Base-by-base conservation (phyloP, 1,284 basidiomycete genomes). In the Termitomyces sp. region DNA sequence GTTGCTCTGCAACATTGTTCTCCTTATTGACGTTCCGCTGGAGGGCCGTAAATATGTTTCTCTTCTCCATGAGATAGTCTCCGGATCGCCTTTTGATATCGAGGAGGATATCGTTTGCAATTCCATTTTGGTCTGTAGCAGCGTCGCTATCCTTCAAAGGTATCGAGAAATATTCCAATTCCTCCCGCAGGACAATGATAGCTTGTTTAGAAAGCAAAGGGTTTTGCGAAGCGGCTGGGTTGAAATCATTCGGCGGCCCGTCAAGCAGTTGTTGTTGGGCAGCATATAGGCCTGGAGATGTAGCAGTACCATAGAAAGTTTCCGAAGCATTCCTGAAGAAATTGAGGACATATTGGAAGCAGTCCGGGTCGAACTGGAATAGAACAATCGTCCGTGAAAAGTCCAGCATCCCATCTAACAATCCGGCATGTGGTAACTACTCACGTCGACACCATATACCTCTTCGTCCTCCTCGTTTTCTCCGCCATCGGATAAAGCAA, bases 11-110 rank as follows among this genome's bases (percentile, higher is more conserved):
- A 59, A 97, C 78, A 68, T 99, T 99, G 70, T 98, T 98, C 76
- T 98, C 96, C 77, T 97, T 97, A 75, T 97, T 97, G 56, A 99
- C 94, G 70, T 99, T 99, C 62, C 97, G 79, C 77, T 99, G 96
- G 55, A 99, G 74, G 19, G 96, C 96, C 1, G 97, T 97, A 68
- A 99, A 99, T 64, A 99, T 97, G 68, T 88, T 92, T 63, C 81
- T 81, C 68, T 93, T 91, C 56, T 91, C 86, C 66, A 97, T 86
- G 57, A 99, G 77, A 59, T 89, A 89, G 57, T 87, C 80, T 13
- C 97, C 96, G 60, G 91, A 95, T 61, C 81, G 80, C 61, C 81
- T 77, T 74, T 95, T 97, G 57, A 92, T 74, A 54, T 86, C 84
- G 54, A 88, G 73, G 64, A 94, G 74, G 52, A 77, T 74, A 28